phyloP scores from a whole-genome alignment of 768 basidiomycete species.

The Leccinum ochraceum region DNA sequence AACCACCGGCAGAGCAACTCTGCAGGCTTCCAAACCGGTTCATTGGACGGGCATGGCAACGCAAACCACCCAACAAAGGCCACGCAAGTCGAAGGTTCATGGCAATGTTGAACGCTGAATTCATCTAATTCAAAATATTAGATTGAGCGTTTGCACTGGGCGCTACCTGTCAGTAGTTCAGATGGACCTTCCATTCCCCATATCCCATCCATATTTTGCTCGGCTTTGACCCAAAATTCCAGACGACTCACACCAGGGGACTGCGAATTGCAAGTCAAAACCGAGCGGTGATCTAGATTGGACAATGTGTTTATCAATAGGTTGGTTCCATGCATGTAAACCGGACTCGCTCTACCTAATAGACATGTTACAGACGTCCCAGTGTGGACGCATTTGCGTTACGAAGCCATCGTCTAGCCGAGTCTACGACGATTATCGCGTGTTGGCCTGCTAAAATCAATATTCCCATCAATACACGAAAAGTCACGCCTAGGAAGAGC shows the following conservation, averaged over 20 bases:
- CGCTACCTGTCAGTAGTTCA: no score
- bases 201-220: background rate
- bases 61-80: no score
- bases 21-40: no score
- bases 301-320: background rate
- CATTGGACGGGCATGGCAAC: no score
- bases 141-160: no score
- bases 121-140: no score
- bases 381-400: background rate
- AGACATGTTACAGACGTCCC: background rate
- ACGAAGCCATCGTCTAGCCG: background rate
- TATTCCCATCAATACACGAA: background rate
- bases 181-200: no score
- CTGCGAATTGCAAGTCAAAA: background rate
- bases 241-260: background rate
- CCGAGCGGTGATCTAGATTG: background rate
- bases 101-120: no score
- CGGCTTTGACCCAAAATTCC: background rate
- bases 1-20: no score
- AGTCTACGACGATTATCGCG: background rate
- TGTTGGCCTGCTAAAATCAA: background rate
- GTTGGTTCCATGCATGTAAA: slow-evolving; percentile 1
- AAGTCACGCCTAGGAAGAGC: slow-evolving; percentile 61
- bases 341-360: slow-evolving; percentile 9
- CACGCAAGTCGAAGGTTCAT: no score